phyloP scores from a whole-genome alignment of 2,329 filamentous ascomycete species.

The Colletotrichum melonis region DNA sequence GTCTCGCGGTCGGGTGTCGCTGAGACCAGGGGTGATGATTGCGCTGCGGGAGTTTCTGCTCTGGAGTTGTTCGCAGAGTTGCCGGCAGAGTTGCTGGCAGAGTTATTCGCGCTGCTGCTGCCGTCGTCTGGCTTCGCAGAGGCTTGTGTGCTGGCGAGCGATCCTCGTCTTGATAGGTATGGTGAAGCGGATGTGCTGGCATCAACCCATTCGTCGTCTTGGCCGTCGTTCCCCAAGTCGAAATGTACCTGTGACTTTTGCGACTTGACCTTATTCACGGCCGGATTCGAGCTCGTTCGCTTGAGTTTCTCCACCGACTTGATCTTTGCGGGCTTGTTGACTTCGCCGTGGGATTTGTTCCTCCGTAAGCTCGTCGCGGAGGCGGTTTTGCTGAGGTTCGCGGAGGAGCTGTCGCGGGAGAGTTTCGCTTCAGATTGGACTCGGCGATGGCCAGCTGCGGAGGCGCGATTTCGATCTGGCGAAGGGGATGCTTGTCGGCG shows the following conservation, averaged over 20 bases:
- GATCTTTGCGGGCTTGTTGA: constrained; percentile 55
- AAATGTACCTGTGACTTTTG: constrained; percentile 69
- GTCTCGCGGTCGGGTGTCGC: constrained; percentile 53
- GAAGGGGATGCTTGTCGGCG: constrained; percentile 58
- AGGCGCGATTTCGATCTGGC: constrained; percentile 46
- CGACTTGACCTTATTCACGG: constrained; percentile 55
- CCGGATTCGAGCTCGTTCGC: constrained; percentile 62
- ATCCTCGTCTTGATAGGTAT: constrained; percentile 59
- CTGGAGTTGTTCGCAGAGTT: constrained; percentile 41
- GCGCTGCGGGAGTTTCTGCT: constrained; percentile 38
- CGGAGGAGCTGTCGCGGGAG: constrained; percentile 54
- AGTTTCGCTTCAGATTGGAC: constrained; percentile 55
- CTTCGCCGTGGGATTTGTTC: constrained; percentile 69
- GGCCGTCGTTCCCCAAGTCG: constrained; percentile 66
- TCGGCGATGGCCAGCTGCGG: constrained; percentile 42
- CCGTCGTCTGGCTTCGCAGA: constrained; percentile 53
- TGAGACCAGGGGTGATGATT: constrained; percentile 32
- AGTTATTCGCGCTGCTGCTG: constrained; percentile 43
- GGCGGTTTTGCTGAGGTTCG: constrained; percentile 63
- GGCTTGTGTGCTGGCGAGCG: constrained; percentile 54
- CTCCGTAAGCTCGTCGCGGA: constrained; percentile 69
- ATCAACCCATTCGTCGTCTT: constrained; percentile 75
- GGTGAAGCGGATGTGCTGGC: constrained; percentile 73
- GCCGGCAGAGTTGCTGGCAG: constrained; percentile 39
- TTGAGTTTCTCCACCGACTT: constrained; percentile 65